Evolutionary conservation across 768 basidiomycete species (phyloP).

Genomic region (Asterophora lycoperdoides): DNA sequence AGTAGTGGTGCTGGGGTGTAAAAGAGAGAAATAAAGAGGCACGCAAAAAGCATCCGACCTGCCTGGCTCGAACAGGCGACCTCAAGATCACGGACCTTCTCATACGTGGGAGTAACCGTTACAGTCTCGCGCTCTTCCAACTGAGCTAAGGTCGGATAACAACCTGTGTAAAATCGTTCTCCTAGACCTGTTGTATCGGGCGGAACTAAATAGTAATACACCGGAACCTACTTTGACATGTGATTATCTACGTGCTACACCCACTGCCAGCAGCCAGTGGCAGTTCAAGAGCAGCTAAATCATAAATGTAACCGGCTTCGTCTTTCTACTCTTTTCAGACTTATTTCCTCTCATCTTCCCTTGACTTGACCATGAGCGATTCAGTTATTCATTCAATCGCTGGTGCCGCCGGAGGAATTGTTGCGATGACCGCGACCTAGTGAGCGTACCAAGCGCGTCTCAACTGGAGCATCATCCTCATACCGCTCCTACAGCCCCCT

Average conservation of each 20-base stretch:
- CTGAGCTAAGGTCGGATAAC: constrained; percentile 8
- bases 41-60: constrained; percentile 9
- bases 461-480: neutral
- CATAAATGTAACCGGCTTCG: no score
- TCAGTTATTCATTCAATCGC: constrained; percentile 83
- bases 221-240: neutral
- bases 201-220: no score
- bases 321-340: neutral
- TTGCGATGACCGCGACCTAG: constrained; percentile 91
- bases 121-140: constrained; percentile 14
- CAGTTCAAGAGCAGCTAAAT: no score
- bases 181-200: no score
- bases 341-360: constrained; percentile 2
- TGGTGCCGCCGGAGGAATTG: constrained; percentile 86
- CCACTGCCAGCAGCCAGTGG: no score
- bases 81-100: constrained; percentile 10
- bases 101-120: constrained; percentile 4
- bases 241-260: neutral
- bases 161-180: no score
- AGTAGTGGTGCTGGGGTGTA: no score
- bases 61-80: constrained; percentile 18
- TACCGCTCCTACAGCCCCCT: constrained; percentile 58
- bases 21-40: no score
- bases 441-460: constrained; percentile 30
- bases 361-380: constrained; percentile 49